A percentile compares a stretch with the other conserved stretches of the same genome.
phyloP scores from a whole-genome alignment of 1,284 basidiomycete species.

The Pascua sp. region DNA sequence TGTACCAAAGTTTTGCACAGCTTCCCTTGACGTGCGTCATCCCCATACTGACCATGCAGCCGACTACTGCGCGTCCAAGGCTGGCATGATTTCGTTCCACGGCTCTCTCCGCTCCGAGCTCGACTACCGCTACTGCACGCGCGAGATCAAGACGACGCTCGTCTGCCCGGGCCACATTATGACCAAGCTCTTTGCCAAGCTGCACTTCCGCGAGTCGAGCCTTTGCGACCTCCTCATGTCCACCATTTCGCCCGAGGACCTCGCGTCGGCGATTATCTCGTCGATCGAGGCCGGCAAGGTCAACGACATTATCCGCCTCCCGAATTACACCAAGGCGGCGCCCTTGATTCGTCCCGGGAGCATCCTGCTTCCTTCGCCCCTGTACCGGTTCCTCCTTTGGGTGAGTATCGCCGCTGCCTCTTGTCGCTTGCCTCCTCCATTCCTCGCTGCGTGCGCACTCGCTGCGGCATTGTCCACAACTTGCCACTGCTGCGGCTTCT shows the following conservation, averaged over 20 bases:
- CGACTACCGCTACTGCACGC: conserved; percentile 67
- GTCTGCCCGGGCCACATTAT: conserved; percentile 70
- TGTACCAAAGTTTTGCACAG: no score
- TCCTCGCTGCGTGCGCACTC: no score
- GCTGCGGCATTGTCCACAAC: conserved; percentile 54
- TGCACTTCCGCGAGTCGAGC: conserved; percentile 54
- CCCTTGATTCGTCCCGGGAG: no score
- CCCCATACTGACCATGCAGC: conserved; percentile 51
- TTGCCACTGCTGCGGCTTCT: conserved; percentile 56
- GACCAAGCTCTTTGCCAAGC: conserved; percentile 68
- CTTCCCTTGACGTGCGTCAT: no score
- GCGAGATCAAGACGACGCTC: conserved; percentile 73
- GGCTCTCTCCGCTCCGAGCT: conserved; percentile 79
- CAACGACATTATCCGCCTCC: conserved; percentile 16
- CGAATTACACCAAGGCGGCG: no score
- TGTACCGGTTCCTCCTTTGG: no score
- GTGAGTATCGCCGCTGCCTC: no score
- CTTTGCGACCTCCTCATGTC: conserved; percentile 71
- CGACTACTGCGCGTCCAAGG: conserved; percentile 86
- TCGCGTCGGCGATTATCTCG: conserved; percentile 75
- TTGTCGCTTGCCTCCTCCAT: no score
- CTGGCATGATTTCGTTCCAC: conserved; percentile 70
- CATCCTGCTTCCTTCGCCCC: no score
- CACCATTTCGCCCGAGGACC: conserved; percentile 63
- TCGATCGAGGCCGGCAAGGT: conserved; percentile 74